Evolutionary conservation across 768 basidiomycete genomes (phyloP).

Genomic region (Lactarius sanguifluus): DNA sequence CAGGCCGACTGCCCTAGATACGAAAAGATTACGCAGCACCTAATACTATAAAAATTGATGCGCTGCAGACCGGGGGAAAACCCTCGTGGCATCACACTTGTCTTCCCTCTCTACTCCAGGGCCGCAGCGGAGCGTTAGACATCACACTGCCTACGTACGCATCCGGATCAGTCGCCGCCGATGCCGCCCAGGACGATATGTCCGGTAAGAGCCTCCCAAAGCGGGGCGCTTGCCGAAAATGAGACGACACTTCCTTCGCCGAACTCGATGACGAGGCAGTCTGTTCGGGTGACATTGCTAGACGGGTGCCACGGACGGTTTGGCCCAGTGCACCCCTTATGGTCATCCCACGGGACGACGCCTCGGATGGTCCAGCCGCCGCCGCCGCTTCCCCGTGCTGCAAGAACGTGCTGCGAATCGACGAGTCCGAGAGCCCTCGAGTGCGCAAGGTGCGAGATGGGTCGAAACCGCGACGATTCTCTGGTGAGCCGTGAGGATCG

Average conservation of each 20-base stretch:
- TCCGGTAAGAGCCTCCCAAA: slow-evolving; percentile 37
- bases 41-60: background rate
- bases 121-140: slow-evolving; percentile 6
- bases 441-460: slow-evolving; percentile 63
- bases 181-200: slow-evolving; percentile 39
- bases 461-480: slow-evolving; percentile 44
- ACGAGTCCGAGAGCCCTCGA: slow-evolving; percentile 88
- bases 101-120: slow-evolving; percentile 7
- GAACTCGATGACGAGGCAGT: slow-evolving; percentile 22
- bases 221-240: slow-evolving; percentile 31
- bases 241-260: slow-evolving; percentile 27
- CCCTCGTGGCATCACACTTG: background rate
- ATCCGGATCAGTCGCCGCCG: slow-evolving; percentile 31
- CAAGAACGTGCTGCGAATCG: slow-evolving; percentile 83
- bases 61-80: background rate
- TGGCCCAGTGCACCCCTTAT: slow-evolving; percentile 38
- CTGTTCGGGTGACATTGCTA: slow-evolving; percentile 29
- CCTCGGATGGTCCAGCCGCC: background rate
- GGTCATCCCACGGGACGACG: slow-evolving; percentile 31
- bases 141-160: slow-evolving; percentile 21
- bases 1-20: slow-evolving; percentile 3
- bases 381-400: slow-evolving; percentile 43
- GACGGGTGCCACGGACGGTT: slow-evolving; percentile 36
- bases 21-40: background rate
- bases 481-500: slow-evolving; percentile 38